Evolutionary conservation across 352 stramenopile species (phyloP).

Genomic region (Pythium sukuiense): DNA sequence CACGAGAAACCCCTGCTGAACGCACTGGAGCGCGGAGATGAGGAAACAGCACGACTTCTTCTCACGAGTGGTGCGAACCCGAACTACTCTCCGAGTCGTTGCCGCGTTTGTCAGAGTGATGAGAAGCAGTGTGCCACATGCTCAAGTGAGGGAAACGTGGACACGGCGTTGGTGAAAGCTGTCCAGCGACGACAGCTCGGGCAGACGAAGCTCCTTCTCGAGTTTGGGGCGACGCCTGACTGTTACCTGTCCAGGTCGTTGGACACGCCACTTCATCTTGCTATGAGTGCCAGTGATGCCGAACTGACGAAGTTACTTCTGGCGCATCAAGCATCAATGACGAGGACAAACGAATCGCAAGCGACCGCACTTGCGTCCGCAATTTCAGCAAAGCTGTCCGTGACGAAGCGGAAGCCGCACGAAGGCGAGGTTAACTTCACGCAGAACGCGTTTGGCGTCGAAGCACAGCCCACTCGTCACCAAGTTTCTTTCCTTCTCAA

Average conservation of each 20-base stretch:
- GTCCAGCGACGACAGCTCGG: constrained; percentile 27
- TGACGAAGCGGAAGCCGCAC: constrained; percentile 41
- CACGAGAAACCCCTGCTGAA: constrained; percentile 56
- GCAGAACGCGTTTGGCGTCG: neutral
- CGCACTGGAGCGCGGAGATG: constrained; percentile 43
- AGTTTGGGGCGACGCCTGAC: constrained; percentile 34
- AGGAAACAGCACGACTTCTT: constrained; percentile 33
- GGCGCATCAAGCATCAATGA: constrained; percentile 41
- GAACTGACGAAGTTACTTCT: constrained; percentile 41
- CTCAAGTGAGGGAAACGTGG: constrained; percentile 15
- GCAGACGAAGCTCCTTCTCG: constrained; percentile 41
- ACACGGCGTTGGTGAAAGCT: constrained; percentile 43
- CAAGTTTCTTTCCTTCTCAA: neutral
- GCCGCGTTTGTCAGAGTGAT: constrained; percentile 29
- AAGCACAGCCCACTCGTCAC: neutral
- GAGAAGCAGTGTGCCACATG: constrained; percentile 30
- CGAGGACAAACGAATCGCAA: constrained; percentile 32
- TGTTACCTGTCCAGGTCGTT: constrained; percentile 33
- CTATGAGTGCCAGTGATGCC: constrained; percentile 37
- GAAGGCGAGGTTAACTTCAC: constrained; percentile 37
- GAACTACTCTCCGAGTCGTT: constrained; percentile 39
- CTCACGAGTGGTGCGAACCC: constrained; percentile 36
- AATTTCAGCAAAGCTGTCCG: constrained; percentile 38
- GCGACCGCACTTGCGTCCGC: constrained; percentile 50
- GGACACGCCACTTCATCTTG: constrained; percentile 48